These are phyloP conservation scores for Arbutus unedo DNA, from an alignment of 148 eudicot genomes.

Conservation along the genomic window DNA sequence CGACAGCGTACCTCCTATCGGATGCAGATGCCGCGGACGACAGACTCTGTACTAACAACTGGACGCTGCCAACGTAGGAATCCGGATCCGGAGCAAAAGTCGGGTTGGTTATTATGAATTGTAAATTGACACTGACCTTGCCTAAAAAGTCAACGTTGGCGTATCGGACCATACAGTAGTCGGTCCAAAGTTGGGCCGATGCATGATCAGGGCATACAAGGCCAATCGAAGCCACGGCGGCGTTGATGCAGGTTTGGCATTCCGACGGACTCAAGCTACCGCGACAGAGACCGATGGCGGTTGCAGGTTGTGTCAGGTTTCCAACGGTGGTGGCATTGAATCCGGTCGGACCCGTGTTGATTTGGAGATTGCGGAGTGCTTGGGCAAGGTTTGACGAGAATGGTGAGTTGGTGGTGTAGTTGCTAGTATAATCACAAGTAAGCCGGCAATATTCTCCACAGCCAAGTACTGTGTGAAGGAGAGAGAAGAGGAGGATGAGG, in stretches of 20 bases:
- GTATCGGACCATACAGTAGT: not conserved
- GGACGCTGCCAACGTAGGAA: not conserved
- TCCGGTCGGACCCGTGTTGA: not conserved
- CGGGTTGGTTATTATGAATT: not conserved
- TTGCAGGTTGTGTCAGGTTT: not conserved
- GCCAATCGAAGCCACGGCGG: not conserved
- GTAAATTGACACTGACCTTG: not conserved
- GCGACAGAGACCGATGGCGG: conserved; percentile 2
- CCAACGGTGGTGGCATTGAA: not conserved
- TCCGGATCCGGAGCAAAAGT: not conserved
- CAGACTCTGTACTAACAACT: not conserved
- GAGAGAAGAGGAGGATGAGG: too few species aligned
- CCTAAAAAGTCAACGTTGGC: not conserved
- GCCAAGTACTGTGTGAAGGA: too few species aligned
- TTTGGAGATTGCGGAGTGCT: not conserved
- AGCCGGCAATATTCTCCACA: too few species aligned
- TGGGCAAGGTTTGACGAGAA: not conserved
- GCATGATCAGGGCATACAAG: not conserved
- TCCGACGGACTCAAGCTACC: not conserved
- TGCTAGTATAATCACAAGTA: too few species aligned
- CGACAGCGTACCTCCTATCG: not conserved
- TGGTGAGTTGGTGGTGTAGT: not conserved
- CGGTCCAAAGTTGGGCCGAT: not conserved
- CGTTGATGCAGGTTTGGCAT: not conserved
- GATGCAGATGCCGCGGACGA: not conserved